Base-by-base conservation (phyloP, 1,284 basidiomycete species). In the Mycosarcoma maydis region DNA sequence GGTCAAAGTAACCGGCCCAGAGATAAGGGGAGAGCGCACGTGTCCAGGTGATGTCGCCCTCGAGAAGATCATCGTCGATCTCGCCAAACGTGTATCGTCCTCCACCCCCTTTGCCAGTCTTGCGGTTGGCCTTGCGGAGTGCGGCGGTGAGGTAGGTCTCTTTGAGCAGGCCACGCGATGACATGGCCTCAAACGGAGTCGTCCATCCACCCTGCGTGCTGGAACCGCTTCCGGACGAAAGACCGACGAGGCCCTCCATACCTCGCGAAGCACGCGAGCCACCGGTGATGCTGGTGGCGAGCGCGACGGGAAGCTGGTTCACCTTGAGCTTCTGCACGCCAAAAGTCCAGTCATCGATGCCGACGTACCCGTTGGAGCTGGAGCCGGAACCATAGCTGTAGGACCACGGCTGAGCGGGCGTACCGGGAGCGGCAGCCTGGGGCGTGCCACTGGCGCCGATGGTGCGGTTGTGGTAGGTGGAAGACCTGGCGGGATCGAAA, bases 161-260 rank as follows among this genome's bases (percentile, higher is more conserved):
- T 23, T 44, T 22, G 47, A 76, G 39, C 37, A 53, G 58, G 30
- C 69, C 61, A 34, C 57, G 58, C 32, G 54, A 58, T 19, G 68
- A 65, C 66, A 75, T 61, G 47, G 59, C 65, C 40, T 76, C 69
- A 34, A 76, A 70, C 6, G 72, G 65, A 3, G 72, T 68, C 23
- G 65, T 74, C 74, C 72, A 74, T 9, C 66, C 72, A 8, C 74
- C 74, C 8, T 54, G n/a, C 14, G 61, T 59, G 26, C 36, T 41
- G 27, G 61, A 52, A 41, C 54, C 62, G 41, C 23, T 37, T 17
- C 72, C 60, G 24, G 72, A 36, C 1, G 64, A 45, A 14, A 76
- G 57, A 32, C 74, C 74, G 29, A 76, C 37, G 43, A 76, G 60
- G 29, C 72, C 74, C 24, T 76, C 66, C 74, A 76, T 76, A 33